These are phyloP conservation scores for Jatropha curcas DNA, from an alignment of 345 rosid genomes.

Conservation along the genomic window DNA sequence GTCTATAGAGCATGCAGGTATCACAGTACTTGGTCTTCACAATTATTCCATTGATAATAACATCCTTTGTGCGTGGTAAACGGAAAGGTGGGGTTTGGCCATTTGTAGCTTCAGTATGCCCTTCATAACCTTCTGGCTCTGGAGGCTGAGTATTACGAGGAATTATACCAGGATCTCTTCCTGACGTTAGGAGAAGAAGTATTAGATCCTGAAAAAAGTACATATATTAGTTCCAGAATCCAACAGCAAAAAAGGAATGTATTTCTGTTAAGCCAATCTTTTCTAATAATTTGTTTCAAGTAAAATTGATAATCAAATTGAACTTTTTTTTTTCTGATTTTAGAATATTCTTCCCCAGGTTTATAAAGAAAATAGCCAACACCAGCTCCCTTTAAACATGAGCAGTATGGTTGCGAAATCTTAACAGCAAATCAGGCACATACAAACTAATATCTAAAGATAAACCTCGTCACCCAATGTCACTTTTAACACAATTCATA, in stretches of 20 bases:
- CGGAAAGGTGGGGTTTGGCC: conserved; percentile 58
- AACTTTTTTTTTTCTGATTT: background rate
- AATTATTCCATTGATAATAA: conserved; percentile 63
- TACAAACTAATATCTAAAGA: background rate
- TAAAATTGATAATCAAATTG: background rate
- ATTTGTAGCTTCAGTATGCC: conserved; percentile 36
- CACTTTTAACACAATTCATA: background rate
- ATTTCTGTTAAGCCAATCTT: background rate
- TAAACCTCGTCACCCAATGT: background rate
- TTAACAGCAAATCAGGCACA: background rate
- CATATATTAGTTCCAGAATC: conserved; percentile 19
- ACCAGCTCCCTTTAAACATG: background rate
- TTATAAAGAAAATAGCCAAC: background rate
- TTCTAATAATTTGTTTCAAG: background rate
- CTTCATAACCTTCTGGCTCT: conserved; percentile 55
- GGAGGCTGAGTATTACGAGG: conserved; percentile 80
- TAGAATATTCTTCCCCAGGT: background rate
- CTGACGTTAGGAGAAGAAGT: conserved; percentile 79
- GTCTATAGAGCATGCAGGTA: conserved; percentile 91
- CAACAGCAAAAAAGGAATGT: background rate
- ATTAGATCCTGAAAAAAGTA: conserved; percentile 60
- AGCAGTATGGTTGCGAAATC: background rate
- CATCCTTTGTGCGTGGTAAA: conserved; percentile 65
- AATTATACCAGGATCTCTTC: conserved; percentile 94
- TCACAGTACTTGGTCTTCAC: conserved; percentile 90